Base-by-base conservation (phyloP, 2,329 filamentous ascomycete species). In the Nannizziopsis arthrosporioides region DNA sequence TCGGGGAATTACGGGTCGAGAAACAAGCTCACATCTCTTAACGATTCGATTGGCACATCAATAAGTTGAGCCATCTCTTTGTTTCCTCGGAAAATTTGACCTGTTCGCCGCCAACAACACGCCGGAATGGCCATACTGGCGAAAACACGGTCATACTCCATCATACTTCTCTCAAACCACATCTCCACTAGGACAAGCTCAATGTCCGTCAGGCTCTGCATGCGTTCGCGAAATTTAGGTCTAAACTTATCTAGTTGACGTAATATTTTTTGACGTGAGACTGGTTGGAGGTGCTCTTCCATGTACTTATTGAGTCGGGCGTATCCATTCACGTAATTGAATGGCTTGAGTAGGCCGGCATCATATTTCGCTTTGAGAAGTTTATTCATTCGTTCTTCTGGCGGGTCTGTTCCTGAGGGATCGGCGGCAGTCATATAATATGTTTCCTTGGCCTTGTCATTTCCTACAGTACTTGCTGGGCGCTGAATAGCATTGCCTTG, bases 41-140 rank as follows among this genome's bases (percentile, higher is more conserved):
- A 68, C 52, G 81, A 82, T 59, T 95, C 90, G 57, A 95, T 89
- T 0, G 88, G 87, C 27, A 95, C 88, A 57, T 89, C 82, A 54
- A 98, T 90, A 49, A 98, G 73, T 67, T 96, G 87, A 5, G 92
- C 92, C 90, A 98, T 98, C 67, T 98, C 92, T 62, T 94, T 94
- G 64, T 98, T 98, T 0, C 90, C 92, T 55, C 92, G 76, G 63
- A 94, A 96, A 42, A 98, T 96, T 70, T 98, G 92, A 8, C 92
- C 92, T 0, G 92, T 98, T 60, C 92, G 77, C 59, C 92, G 77
- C 92, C 92, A 98, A 64, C 90, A 94, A 67, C 92, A 98, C 11
- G 92, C 92, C 0, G 92, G 92, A 53, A 98, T 90, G 1, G 92
- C 92, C 92, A 98, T 98, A 64, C 88, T 94, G 1, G 92, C 92